A percentile compares a stretch with the other conserved stretches of the same genome.
These are phyloP conservation scores for Pelargonium fulgidum DNA, from an alignment of 441 rosid genomes.

Conservation along the genomic window DNA sequence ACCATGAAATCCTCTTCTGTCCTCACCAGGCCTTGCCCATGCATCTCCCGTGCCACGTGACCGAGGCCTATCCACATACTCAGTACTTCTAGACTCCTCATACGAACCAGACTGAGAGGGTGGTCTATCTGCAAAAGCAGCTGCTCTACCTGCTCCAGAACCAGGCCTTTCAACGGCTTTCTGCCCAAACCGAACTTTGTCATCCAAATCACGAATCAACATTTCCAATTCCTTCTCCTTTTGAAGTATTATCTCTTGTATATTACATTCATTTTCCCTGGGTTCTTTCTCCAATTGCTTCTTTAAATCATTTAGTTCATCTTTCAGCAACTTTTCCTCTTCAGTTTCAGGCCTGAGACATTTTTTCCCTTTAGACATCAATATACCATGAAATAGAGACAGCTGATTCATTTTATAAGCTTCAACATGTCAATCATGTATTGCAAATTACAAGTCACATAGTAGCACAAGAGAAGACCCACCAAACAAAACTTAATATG, in stretches of 20 bases:
- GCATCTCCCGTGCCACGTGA: constrained; percentile 69
- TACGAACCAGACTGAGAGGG: constrained; percentile 68
- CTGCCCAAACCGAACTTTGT: constrained; percentile 71
- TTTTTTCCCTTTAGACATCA: constrained; percentile 9
- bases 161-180: constrained; percentile 66
- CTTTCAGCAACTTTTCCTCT: constrained; percentile 65
- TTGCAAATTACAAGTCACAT: constrained; percentile 3
- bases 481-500: not conserved
- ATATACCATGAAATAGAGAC: not conserved
- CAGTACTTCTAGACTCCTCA: constrained; percentile 59
- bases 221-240: constrained; percentile 64
- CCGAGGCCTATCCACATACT: constrained; percentile 64
- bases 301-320: constrained; percentile 54
- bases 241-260: constrained; percentile 35
- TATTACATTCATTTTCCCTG: constrained; percentile 32
- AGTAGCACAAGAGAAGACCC: constrained; percentile 1
- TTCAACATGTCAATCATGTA: not conserved
- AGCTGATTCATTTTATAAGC: not conserved
- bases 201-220: constrained; percentile 60
- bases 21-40: constrained; percentile 63
- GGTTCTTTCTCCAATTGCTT: constrained; percentile 42
- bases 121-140: constrained; percentile 58
- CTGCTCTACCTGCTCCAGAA: constrained; percentile 64
- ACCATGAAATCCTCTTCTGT: constrained; percentile 73
- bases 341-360: constrained; percentile 76